phyloP scores from a whole-genome alignment of 2,329 filamentous ascomycete genomes.

The Clarireedia hainanense region DNA sequence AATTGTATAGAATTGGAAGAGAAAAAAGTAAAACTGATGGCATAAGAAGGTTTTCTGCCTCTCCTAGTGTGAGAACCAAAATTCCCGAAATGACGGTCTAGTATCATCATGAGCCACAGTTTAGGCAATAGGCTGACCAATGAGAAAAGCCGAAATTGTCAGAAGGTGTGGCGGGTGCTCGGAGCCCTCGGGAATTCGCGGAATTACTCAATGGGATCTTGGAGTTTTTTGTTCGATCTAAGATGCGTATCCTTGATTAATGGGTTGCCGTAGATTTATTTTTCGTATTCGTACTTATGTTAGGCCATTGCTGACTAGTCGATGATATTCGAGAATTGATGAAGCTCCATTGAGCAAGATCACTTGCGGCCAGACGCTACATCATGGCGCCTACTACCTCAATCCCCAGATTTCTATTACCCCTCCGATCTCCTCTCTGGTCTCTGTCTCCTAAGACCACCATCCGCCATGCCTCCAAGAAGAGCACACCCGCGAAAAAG shows the following conservation, averaged over 20 bases:
- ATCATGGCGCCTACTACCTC: slow-evolving; percentile 34
- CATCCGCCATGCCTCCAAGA: slow-evolving; percentile 30
- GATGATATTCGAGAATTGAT: background rate
- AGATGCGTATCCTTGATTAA: background rate
- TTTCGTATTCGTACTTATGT: background rate
- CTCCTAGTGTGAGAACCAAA: background rate
- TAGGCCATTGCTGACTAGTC: background rate
- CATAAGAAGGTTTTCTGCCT: background rate
- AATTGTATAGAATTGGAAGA: background rate
- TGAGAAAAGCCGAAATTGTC: background rate
- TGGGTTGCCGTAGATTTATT: background rate
- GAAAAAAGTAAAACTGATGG: slow-evolving; percentile 1
- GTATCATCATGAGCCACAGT: slow-evolving; percentile 1
- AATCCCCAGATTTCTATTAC: slow-evolving; percentile 63
- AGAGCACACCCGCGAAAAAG: slow-evolving; percentile 16
- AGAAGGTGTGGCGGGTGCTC: slow-evolving; percentile 1
- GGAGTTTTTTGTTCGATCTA: background rate
- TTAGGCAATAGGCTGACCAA: background rate
- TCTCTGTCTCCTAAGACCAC: slow-evolving; percentile 29
- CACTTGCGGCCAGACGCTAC: background rate
- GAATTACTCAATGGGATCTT: background rate
- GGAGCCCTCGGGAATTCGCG: background rate
- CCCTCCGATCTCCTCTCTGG: slow-evolving; percentile 51
- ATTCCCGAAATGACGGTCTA: background rate
- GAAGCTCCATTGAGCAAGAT: too few species aligned